Base-by-base conservation (phyloP, 2,329 filamentous ascomycete genomes). In the Hypoxylon sp. region DNA sequence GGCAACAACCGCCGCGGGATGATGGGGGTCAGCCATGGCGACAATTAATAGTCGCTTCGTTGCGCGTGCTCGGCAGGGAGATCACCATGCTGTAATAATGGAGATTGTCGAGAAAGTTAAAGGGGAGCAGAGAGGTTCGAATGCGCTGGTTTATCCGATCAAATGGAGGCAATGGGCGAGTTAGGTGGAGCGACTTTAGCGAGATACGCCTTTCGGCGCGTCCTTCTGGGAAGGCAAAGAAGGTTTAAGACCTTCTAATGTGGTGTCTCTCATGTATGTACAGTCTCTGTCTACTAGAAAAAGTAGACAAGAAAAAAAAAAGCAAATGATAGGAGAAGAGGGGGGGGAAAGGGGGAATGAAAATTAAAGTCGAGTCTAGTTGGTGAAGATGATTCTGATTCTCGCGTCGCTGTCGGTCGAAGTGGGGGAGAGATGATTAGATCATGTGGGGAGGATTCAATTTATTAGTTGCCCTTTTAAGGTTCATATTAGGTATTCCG, bases 41-140 rank as follows among this genome's bases (percentile, higher is more conserved):
- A 54, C 31, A 52, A 59, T 54, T 63, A 39, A 63, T 37, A 48
- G 52, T 66, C 62, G 57, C 63, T 68, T 68, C 53, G 63, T 63
- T 72, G 53, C 67, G 63, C 70, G 54, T 56, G 14, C 44, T 53
- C 63, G 26, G 61, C 46, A 50, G 60, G 55, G 62, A 55, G 70
- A 69, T 72, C 71, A 73, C 69, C 70, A 73, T 73, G 70, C 68
- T 72, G 68, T 44, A 61, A 58, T 46, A 51, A 51, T 48, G 59
- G 59, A 57, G 62, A 48, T 42, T 52, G 53, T 52, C 62, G 46
- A 48, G 47, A 47, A 44, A 55, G 62, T 31, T 53, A 46, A 46
- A 65, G 53, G 26, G 26, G 39, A 44, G 24, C 35, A 11, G 35
- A 68, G 56, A 58, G 4, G 44, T 31, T 57, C 39, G 35, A 58